Conservation (phyloP, 805 yeast genomes). For the Spencermartinsiella europaea region DNA sequence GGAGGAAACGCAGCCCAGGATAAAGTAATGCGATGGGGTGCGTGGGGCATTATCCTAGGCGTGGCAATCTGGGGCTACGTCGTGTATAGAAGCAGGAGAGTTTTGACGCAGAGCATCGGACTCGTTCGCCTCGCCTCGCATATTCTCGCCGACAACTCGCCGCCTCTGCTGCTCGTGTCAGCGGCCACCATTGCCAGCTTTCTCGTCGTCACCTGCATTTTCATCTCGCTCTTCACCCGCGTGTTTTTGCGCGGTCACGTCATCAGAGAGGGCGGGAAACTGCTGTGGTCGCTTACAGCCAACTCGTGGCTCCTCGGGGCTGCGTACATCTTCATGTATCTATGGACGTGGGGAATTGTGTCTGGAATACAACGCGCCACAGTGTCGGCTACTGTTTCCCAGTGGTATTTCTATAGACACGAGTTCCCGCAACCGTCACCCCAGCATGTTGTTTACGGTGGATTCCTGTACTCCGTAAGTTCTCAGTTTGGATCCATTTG, state of each 20-base stretch:
- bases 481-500: constrained; percentile 36
- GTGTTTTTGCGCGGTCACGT: constrained; percentile 28
- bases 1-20: constrained; percentile 31
- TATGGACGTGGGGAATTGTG: constrained; percentile 41
- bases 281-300: constrained; percentile 26
- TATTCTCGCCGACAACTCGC: constrained; percentile 30
- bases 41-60: constrained; percentile 24
- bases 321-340: constrained; percentile 31
- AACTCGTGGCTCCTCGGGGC: constrained; percentile 31
- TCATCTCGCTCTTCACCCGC: constrained; percentile 33
- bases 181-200: constrained; percentile 27
- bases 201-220: constrained; percentile 30
- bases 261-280: constrained; percentile 15
- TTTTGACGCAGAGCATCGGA: constrained; percentile 30
- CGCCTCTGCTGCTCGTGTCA: constrained; percentile 28
- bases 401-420: constrained; percentile 35
- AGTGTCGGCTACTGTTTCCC: constrained; percentile 33
- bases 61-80: constrained; percentile 28
- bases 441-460: constrained; percentile 18
- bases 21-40: constrained; percentile 29
- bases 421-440: constrained; percentile 21
- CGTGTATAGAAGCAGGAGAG: constrained; percentile 25
- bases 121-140: constrained; percentile 33
- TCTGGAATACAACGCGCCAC: constrained; percentile 35
- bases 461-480: constrained; percentile 26